Evolutionary conservation across 176 grass and related monocot genomes (phyloP).

Genomic region (Avena atlantica): DNA sequence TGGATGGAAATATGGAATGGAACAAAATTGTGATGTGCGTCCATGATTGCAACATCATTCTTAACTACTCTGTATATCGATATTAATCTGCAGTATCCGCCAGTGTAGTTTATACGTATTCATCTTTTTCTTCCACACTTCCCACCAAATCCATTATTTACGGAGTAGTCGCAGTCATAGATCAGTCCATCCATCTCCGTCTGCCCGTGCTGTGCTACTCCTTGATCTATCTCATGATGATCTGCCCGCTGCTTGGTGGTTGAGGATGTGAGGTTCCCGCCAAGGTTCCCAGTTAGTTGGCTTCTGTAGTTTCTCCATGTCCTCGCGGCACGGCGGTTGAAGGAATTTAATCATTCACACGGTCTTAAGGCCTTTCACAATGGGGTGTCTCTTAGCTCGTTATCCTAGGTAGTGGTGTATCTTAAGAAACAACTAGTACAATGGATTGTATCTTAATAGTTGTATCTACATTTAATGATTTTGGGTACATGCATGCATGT

Average conservation of each 20-base stretch:
- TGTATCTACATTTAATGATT: too few relatives aligned
- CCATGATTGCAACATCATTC: not conserved
- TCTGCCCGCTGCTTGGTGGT: not conserved
- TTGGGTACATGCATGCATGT: too few relatives aligned
- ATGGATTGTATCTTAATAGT: too few relatives aligned
- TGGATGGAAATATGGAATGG: not conserved
- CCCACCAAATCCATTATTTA: not conserved
- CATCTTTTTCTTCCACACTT: not conserved
- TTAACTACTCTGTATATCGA: not conserved
- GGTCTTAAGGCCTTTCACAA: too few relatives aligned
- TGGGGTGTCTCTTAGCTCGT: too few relatives aligned
- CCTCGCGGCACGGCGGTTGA: not conserved
- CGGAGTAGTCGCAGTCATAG: not conserved
- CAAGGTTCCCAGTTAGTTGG: not conserved
- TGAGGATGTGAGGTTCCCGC: not conserved
- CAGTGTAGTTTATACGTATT: not conserved
- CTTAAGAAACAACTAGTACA: too few relatives aligned
- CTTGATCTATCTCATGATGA: not conserved
- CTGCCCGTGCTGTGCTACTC: not conserved
- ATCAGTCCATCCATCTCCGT: not conserved
- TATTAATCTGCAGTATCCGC: not conserved
- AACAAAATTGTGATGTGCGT: not conserved
- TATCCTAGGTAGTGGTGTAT: too few relatives aligned
- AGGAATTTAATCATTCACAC: not conserved
- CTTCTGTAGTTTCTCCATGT: not conserved